Conservation (phyloP, 768 basidiomycete genomes). For the Leccinum imitatum region DNA sequence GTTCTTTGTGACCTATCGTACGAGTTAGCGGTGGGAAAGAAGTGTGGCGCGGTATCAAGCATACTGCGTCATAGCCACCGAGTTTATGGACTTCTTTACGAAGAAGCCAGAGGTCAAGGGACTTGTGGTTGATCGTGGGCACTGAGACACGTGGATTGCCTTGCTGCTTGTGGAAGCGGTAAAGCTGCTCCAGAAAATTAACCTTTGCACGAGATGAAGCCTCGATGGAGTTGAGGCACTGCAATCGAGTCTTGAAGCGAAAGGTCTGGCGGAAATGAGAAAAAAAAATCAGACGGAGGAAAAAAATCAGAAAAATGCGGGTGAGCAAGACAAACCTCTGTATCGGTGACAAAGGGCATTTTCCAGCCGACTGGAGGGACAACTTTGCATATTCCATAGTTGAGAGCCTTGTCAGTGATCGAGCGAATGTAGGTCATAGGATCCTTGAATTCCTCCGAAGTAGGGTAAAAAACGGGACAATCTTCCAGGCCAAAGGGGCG, state of each 20-base stretch:
- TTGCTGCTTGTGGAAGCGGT: slow-evolving; percentile 95
- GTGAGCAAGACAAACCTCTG: slow-evolving; percentile 62
- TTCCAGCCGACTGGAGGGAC: slow-evolving; percentile 92
- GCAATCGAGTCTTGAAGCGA: slow-evolving; percentile 93
- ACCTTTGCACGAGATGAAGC: slow-evolving; percentile 95
- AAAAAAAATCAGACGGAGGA: slow-evolving; percentile 19
- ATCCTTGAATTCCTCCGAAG: slow-evolving; percentile 88
- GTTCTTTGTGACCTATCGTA: slow-evolving; percentile 67
- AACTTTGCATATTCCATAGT: slow-evolving; percentile 93
- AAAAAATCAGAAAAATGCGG: slow-evolving; percentile 28
- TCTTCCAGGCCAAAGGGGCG: slow-evolving; percentile 87
- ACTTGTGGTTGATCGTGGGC: slow-evolving; percentile 90
- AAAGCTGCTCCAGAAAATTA: slow-evolving; percentile 96
- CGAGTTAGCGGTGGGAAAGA: slow-evolving; percentile 27
- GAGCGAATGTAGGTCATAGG: slow-evolving; percentile 91
- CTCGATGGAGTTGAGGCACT: slow-evolving; percentile 94
- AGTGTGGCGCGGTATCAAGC: slow-evolving; percentile 26
- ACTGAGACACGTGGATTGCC: slow-evolving; percentile 89
- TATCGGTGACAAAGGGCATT: slow-evolving; percentile 94
- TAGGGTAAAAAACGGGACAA: slow-evolving; percentile 88
- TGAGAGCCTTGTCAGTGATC: slow-evolving; percentile 66
- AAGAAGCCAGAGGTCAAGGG: slow-evolving; percentile 91
- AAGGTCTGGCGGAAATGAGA: slow-evolving; percentile 54
- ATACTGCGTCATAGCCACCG: slow-evolving; percentile 86
- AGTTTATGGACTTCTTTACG: slow-evolving; percentile 87